These are phyloP conservation scores for Neonectria punicea DNA, from an alignment of 2,329 filamentous ascomycete species.

Conservation along the genomic window DNA sequence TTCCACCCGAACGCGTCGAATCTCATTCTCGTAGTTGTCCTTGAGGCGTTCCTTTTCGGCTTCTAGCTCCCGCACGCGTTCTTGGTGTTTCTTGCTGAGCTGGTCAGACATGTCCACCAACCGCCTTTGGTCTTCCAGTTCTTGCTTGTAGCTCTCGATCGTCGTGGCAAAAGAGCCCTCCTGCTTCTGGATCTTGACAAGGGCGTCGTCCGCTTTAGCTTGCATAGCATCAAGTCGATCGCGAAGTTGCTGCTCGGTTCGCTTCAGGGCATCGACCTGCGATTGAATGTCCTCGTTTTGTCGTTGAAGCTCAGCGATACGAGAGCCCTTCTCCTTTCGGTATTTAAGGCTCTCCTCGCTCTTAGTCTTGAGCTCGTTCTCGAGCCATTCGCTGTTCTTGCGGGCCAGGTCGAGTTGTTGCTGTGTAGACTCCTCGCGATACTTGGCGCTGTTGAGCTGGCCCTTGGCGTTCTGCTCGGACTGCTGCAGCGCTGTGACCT, in stretches of 20 bases:
- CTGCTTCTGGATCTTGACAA: constrained; percentile 84
- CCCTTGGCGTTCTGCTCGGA: constrained; percentile 84
- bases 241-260: constrained; percentile 82
- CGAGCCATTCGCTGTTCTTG: constrained; percentile 92
- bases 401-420: constrained; percentile 91
- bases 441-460: constrained; percentile 82
- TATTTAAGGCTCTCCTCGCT: constrained; percentile 87
- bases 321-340: constrained; percentile 92
- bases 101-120: constrained; percentile 86
- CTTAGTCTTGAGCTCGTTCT: constrained; percentile 91
- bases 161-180: constrained; percentile 83
- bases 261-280: constrained; percentile 79
- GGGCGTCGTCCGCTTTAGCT: constrained; percentile 85
- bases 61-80: constrained; percentile 76
- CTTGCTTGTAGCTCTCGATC: constrained; percentile 88
- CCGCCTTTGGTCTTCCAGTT: constrained; percentile 82
- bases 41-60: constrained; percentile 67
- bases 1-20: constrained; percentile 65
- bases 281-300: constrained; percentile 86
- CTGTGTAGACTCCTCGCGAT: constrained; percentile 88
- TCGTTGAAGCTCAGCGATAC: constrained; percentile 88
- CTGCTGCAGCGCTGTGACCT: constrained; percentile 85
- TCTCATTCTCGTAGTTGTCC: constrained; percentile 72
- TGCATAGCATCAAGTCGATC: constrained; percentile 85
- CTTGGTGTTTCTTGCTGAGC: constrained; percentile 76